Base-by-base conservation (phyloP, 768 basidiomycete genomes). In the Sarcomyxa edulis region DNA sequence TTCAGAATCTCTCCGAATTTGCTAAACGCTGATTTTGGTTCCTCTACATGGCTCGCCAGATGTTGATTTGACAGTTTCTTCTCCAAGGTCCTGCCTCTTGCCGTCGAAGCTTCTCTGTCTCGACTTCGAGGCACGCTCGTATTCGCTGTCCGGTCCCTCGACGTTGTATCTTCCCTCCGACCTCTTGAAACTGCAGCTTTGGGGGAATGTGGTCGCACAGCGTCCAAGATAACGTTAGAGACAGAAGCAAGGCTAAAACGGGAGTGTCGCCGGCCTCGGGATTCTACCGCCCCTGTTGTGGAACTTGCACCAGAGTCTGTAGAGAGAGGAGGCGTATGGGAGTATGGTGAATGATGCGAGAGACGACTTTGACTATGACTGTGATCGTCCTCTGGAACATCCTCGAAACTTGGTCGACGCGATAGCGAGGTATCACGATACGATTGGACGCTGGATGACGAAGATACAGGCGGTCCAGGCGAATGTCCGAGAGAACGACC, bases 191-290 rank as follows among this genome's bases (percentile, higher is more conserved):
- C 35, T 1, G 35, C 20, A 14, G 23, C 27, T 11, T 31, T 56
- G 7, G 68, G 64, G 1, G 79, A 76, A 18, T 54, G 60, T 4
- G 77, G 72, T 20, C 74, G 66, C 23, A 81, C 66, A 7, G 58
- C 75, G 33, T 71, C 73, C 50, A 60, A 57, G 15, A 79, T 48
- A 16, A 61, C 64, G 39, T 65, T 72, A 2, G 76, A 71, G 20
- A 81, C 67, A 6, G 66, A 67, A 9, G 72, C 64, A 6, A 84
- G 56, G 32, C 66, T 75, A 50, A 81, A 80, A 5, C 72, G 68
- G 14, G 74, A 68, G 39, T 51, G 51, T 18, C 48, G 35, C 53
- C 67, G 44, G 56, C 52, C 42, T 35, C 60, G 55, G 7, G 56
- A 40, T 5, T 51, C 51, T 14, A 29, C 40, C 18, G 38, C 25